Percentiles rank a stretch among this genome's conserved stretches.
Evolutionary conservation across 345 rosid genomes (phyloP).

Genomic region (Dipteronia sinensis): DNA sequence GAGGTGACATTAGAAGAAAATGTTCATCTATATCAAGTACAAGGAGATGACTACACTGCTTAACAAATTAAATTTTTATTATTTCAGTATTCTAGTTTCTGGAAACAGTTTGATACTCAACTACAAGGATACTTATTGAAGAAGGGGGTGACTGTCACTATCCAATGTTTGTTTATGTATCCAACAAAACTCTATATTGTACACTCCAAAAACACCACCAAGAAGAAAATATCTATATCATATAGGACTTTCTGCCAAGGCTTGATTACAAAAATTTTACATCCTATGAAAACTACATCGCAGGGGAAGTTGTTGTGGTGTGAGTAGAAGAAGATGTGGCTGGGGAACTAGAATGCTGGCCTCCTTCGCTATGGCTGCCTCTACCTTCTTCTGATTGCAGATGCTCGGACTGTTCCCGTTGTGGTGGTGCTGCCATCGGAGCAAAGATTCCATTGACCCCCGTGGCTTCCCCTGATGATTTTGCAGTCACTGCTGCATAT

Average conservation of each 20-base stretch:
- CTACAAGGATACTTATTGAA: constrained; percentile 25
- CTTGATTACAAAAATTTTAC: constrained; percentile 36
- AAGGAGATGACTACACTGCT: not conserved
- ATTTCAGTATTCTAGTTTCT: constrained; percentile 9
- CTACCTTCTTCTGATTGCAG: constrained; percentile 53
- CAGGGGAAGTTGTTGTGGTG: constrained; percentile 57
- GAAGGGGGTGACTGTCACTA: constrained; percentile 13
- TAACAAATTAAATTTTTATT: not conserved
- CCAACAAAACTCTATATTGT: constrained; percentile 3
- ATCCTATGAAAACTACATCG: constrained; percentile 11
- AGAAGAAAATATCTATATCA: constrained; percentile 1
- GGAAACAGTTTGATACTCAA: constrained; percentile 1
- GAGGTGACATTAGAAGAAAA: too few species aligned
- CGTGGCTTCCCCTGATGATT: constrained; percentile 26
- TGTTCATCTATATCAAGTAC: not conserved
- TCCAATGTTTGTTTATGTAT: not conserved
- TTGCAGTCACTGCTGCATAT: constrained; percentile 45
- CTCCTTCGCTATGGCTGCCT: constrained; percentile 37
- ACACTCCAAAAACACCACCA: not conserved
- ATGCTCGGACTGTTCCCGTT: constrained; percentile 16
- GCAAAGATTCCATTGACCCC: constrained; percentile 40
- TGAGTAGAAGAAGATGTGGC: constrained; percentile 72
- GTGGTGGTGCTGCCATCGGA: constrained; percentile 44
- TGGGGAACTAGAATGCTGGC: constrained; percentile 53
- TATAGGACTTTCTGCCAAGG: not conserved